Percentiles rank a stretch among this genome's conserved stretches.
These are phyloP conservation scores for Kodamaea sp. DNA, from an alignment of 1,139 yeast species.

Conservation along the genomic window DNA sequence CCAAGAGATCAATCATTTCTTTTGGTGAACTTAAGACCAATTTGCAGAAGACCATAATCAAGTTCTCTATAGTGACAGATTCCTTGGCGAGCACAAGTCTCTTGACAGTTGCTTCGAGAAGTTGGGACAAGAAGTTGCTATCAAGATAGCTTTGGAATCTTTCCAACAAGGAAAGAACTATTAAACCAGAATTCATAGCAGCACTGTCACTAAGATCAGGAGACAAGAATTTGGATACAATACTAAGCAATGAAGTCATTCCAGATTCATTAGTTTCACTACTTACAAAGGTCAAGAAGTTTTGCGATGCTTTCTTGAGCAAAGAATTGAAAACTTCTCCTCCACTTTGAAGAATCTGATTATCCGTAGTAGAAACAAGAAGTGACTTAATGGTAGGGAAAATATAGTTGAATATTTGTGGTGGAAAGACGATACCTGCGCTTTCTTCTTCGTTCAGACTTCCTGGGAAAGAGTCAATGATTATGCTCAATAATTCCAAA, in stretches of 20 bases:
- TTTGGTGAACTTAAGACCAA: slow-evolving; percentile 61
- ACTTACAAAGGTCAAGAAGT: slow-evolving; percentile 42
- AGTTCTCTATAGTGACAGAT: slow-evolving; percentile 71
- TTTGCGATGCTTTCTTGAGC: slow-evolving; percentile 51
- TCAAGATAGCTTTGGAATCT: slow-evolving; percentile 56
- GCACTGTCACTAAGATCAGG: slow-evolving; percentile 78
- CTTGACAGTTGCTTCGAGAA: slow-evolving; percentile 71
- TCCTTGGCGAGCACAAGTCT: slow-evolving; percentile 68
- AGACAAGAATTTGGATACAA: slow-evolving; percentile 70
- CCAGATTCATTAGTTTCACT: slow-evolving; percentile 49
- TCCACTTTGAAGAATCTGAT: slow-evolving; percentile 75
- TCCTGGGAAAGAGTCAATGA: slow-evolving; percentile 47
- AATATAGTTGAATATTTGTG: slow-evolving; percentile 47
- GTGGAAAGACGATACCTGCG: slow-evolving; percentile 38
- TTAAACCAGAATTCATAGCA: slow-evolving; percentile 70
- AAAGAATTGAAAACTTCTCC: slow-evolving; percentile 73
- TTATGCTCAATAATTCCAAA: slow-evolving; percentile 63
- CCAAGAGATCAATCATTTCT: slow-evolving; percentile 62
- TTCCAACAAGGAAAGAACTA: slow-evolving; percentile 64
- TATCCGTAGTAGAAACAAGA: slow-evolving; percentile 62
- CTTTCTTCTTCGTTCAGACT: slow-evolving; percentile 15
- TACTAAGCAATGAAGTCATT: slow-evolving; percentile 53
- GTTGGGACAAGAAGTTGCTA: slow-evolving; percentile 51
- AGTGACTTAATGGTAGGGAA: slow-evolving; percentile 56
- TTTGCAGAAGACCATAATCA: slow-evolving; percentile 75